Conservation (phyloP, 176 grass and related monocot species). For the Bromus sterilis region DNA sequence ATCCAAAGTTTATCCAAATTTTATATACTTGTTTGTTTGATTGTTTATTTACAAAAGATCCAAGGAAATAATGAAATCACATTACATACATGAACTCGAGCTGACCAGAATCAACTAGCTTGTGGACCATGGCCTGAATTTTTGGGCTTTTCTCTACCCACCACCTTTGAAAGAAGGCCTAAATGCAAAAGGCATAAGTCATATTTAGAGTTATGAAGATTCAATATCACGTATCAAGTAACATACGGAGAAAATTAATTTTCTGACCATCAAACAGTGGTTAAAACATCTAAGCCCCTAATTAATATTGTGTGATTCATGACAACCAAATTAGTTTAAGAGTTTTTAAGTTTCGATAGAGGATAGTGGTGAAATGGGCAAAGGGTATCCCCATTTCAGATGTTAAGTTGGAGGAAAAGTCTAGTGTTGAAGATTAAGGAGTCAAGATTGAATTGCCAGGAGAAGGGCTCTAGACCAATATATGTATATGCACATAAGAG, state of each 20-base stretch:
- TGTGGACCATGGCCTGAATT: constrained; percentile 46
- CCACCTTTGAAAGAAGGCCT: constrained; percentile 99
- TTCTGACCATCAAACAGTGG: background rate
- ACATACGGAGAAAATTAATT: background rate
- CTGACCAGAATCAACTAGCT: constrained; percentile 71
- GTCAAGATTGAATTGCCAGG: no score
- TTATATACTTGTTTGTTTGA: background rate
- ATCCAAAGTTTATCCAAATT: constrained; percentile 7
- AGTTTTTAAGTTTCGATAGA: background rate
- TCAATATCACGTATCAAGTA: constrained; percentile 1
- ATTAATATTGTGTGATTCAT: background rate
- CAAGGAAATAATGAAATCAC: background rate
- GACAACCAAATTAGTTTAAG: background rate
- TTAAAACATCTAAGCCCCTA: background rate
- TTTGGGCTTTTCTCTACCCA: constrained; percentile 69
- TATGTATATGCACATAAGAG: no score
- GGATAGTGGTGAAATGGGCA: background rate
- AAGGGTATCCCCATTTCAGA: background rate
- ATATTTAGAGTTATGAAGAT: background rate
- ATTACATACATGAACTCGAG: constrained; percentile 79
- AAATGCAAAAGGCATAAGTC: constrained; percentile 4
- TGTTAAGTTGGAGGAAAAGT: background rate
- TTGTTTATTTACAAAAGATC: background rate
- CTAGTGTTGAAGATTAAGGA: background rate
- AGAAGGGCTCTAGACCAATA: no score